phyloP scores from a whole-genome alignment of 2,329 filamentous ascomycete species.

The Alternaria metachromatica region DNA sequence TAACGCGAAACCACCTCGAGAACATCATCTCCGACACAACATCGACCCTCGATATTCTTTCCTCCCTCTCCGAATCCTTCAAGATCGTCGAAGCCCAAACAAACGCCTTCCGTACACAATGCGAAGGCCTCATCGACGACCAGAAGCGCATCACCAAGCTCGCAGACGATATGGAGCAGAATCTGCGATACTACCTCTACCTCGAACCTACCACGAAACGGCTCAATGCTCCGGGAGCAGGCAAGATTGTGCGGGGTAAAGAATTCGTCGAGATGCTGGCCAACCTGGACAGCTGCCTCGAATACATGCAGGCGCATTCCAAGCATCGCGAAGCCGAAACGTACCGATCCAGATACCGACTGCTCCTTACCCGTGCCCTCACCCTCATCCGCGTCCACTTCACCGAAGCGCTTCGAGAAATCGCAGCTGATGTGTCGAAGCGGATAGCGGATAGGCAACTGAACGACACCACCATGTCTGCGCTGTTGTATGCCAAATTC shows the following conservation, averaged over 20 bases:
- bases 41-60: slow-evolving; percentile 75
- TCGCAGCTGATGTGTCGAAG: slow-evolving; percentile 66
- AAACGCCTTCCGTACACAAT: slow-evolving; percentile 89
- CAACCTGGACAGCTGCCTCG: slow-evolving; percentile 87
- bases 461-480: slow-evolving; percentile 75
- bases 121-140: slow-evolving; percentile 83
- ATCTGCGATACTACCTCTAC: slow-evolving; percentile 93
- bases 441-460: slow-evolving; percentile 70
- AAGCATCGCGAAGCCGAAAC: slow-evolving; percentile 86
- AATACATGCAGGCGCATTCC: slow-evolving; percentile 87
- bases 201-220: slow-evolving; percentile 88
- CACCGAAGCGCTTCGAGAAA: slow-evolving; percentile 67
- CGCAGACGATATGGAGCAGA: slow-evolving; percentile 83
- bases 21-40: slow-evolving; percentile 79
- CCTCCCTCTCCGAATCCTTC: slow-evolving; percentile 84
- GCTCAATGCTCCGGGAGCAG: slow-evolving; percentile 89
- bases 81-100: slow-evolving; percentile 87
- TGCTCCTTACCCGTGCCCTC: slow-evolving; percentile 74
- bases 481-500: slow-evolving; percentile 74
- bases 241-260: slow-evolving; percentile 80
- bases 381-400: slow-evolving; percentile 73
- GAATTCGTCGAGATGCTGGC: slow-evolving; percentile 88
- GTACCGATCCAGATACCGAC: slow-evolving; percentile 85
- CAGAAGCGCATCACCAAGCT: slow-evolving; percentile 80
- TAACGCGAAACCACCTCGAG: slow-evolving; percentile 83